These are phyloP conservation scores for Chalciporus piperatus DNA, from an alignment of 768 basidiomycete genomes.

Conservation along the genomic window DNA sequence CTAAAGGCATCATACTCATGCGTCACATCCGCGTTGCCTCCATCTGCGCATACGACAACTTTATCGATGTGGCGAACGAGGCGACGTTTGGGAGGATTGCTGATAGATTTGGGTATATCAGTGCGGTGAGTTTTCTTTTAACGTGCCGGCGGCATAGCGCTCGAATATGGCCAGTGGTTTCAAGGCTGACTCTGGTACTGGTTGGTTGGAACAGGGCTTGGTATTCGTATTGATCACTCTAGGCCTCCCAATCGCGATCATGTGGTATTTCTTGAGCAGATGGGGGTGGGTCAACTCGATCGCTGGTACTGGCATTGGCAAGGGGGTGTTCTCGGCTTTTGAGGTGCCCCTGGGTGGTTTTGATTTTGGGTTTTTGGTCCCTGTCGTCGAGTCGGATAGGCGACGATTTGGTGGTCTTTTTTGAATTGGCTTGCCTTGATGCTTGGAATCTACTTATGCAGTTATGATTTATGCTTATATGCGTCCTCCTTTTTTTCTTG, in stretches of 20 bases:
- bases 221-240: not conserved
- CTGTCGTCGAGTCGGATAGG: not conserved
- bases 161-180: not conserved
- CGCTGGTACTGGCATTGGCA: too few relatives aligned
- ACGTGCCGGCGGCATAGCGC: not conserved
- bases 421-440: not conserved
- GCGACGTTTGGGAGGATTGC: constrained; percentile 26
- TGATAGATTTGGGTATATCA: constrained; percentile 20
- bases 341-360: not conserved
- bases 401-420: not conserved
- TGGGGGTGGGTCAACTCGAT: not conserved
- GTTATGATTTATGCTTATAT: not conserved
- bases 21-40: constrained; percentile 23
- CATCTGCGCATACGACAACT: constrained; percentile 21
- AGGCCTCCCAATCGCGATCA: not conserved
- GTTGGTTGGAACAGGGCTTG: not conserved
- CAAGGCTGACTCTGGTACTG: not conserved
- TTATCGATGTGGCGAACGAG: constrained; percentile 11
- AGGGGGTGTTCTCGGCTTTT: not conserved
- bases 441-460: not conserved
- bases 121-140: constrained; percentile 5
- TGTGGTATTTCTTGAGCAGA: not conserved
- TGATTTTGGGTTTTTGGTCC: not conserved
- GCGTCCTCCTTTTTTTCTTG: not conserved
- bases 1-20: constrained; percentile 18